Evolutionary conservation across 108 stramenopile species (phyloP).

Genomic region (Pseudonitzschia multiseries): DNA sequence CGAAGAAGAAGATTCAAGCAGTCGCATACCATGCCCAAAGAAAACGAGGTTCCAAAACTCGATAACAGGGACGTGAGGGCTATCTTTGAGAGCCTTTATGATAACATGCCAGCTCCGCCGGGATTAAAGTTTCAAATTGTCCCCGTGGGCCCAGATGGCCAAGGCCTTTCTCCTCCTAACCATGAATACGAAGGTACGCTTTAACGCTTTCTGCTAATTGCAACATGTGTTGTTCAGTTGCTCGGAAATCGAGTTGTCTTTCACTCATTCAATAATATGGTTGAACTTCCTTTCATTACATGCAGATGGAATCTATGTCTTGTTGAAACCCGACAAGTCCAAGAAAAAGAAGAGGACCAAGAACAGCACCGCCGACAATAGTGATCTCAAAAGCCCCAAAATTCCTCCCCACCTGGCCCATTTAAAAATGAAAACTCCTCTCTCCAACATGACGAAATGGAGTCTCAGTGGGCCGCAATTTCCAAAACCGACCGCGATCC

Average conservation of each 20-base stretch:
- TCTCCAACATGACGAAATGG: constrained; percentile 55
- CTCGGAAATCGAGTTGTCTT: no score
- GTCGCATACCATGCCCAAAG: constrained; percentile 1
- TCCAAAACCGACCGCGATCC: constrained; percentile 61
- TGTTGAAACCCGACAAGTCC: constrained; percentile 50
- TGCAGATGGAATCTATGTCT: constrained; percentile 72
- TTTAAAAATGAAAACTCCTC: constrained; percentile 33
- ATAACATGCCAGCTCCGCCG: constrained; percentile 46
- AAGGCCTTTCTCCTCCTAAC: constrained; percentile 70
- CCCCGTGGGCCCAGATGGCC: constrained; percentile 45
- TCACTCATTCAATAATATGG: background rate
- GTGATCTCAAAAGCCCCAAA: constrained; percentile 8
- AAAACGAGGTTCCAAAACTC: constrained; percentile 45
- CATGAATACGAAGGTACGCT: constrained; percentile 68
- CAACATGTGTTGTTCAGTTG: background rate
- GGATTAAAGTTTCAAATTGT: constrained; percentile 68
- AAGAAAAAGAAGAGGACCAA: constrained; percentile 21
- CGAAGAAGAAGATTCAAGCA: background rate
- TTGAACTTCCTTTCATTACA: background rate
- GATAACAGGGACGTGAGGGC: constrained; percentile 56
- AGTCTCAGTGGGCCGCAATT: constrained; percentile 68
- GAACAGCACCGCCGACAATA: background rate
- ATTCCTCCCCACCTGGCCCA: constrained; percentile 49
- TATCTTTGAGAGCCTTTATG: constrained; percentile 63
- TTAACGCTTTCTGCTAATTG: no score